Conservation (phyloP, 768 basidiomycete species). For the Ephemerocybe angulata region DNA sequence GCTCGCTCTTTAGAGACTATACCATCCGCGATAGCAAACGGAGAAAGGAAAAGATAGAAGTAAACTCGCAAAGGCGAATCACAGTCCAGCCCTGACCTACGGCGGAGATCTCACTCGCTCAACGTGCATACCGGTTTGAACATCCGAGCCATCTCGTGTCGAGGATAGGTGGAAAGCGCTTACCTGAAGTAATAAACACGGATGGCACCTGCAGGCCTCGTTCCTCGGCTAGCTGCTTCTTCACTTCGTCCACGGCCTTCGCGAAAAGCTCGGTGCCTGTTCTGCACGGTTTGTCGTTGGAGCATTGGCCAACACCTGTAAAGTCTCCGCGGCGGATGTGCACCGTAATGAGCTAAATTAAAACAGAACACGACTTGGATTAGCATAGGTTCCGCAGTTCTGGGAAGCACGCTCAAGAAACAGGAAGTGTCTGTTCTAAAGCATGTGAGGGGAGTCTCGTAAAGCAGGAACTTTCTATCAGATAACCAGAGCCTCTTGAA, state of each 20-base stretch:
- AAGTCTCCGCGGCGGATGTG: conserved; percentile 50
- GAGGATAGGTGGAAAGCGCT: not conserved
- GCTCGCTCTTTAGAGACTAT: not conserved
- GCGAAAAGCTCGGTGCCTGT: conserved; percentile 1
- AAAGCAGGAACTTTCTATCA: too few species aligned
- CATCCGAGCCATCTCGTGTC: not conserved
- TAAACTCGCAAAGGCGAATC: not conserved
- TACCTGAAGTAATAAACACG: conserved; percentile 3
- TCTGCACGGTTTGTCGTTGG: conserved; percentile 15
- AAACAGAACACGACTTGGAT: not conserved
- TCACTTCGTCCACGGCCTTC: not conserved
- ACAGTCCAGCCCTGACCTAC: not conserved
- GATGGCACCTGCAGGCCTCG: not conserved
- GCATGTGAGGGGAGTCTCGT: not conserved
- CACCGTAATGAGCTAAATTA: conserved; percentile 38
- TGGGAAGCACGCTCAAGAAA: not conserved
- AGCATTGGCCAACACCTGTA: conserved; percentile 26
- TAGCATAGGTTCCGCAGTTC: not conserved
- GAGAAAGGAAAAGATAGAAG: not conserved
- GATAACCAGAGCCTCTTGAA: too few species aligned
- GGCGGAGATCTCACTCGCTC: not conserved
- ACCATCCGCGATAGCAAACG: not conserved
- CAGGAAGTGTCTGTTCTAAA: not conserved
- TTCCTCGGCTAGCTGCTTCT: not conserved
- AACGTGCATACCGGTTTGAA: too few species aligned